Percentiles rank a stretch among this genome's conserved stretches.
phyloP scores from a whole-genome alignment of 768 basidiomycete genomes.

The Cantharellus anzutake region DNA sequence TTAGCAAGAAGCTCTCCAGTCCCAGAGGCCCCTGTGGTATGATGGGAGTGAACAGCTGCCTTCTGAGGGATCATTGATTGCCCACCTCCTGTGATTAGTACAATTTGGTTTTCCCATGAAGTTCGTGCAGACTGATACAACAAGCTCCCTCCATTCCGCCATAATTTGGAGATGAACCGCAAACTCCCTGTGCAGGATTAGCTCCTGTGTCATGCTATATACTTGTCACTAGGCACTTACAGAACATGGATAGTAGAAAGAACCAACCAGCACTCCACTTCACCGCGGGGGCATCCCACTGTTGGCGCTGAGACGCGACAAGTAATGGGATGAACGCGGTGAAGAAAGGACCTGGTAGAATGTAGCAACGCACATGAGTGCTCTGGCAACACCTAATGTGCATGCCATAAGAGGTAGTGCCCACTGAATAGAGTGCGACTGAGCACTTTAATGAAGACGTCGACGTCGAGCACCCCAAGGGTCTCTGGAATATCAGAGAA shows the following conservation, averaged over 20 bases:
- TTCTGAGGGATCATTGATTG: background rate
- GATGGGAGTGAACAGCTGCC: background rate
- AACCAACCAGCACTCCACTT: constrained; percentile 35
- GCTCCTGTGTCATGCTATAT: constrained; percentile 3
- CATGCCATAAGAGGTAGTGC: constrained; percentile 12
- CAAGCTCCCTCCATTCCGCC: constrained; percentile 53
- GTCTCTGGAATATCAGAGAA: too few relatives aligned
- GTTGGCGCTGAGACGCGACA: constrained; percentile 47
- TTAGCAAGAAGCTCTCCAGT: constrained; percentile 78
- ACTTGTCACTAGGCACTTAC: constrained; percentile 28
- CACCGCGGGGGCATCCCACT: constrained; percentile 32
- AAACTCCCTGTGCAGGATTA: constrained; percentile 32
- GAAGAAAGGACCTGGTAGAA: constrained; percentile 59
- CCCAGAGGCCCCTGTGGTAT: constrained; percentile 55
- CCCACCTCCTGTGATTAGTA: constrained; percentile 80
- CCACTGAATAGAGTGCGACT: constrained; percentile 61
- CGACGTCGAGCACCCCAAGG: constrained; percentile 28
- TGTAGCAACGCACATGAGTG: background rate
- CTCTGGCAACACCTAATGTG: background rate
- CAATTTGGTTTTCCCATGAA: constrained; percentile 79
- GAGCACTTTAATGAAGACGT: constrained; percentile 63
- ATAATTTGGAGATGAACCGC: constrained; percentile 50
- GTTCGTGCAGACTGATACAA: constrained; percentile 40
- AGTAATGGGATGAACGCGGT: constrained; percentile 61
- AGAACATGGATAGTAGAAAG: constrained; percentile 38